Conservation (phyloP, 345 rosid species). For the Psidium friedrichsthalianum region DNA sequence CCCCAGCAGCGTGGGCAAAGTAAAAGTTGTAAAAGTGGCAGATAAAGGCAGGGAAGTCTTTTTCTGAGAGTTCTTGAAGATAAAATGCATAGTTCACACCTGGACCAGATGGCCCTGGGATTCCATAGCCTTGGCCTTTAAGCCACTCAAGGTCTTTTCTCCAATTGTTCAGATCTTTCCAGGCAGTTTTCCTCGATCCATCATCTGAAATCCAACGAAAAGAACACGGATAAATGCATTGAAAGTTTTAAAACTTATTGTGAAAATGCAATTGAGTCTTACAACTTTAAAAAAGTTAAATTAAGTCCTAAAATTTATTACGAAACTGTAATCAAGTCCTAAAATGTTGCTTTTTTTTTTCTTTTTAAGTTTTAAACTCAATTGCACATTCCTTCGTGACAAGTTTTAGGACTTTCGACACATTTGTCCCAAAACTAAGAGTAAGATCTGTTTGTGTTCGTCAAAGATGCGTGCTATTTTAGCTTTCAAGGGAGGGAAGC, state of each 20-base stretch:
- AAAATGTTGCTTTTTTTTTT: too few species aligned
- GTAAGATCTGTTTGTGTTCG: neutral
- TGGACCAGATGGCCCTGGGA: slow-evolving; percentile 10
- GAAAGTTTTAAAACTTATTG: too few species aligned
- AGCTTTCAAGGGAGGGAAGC: neutral
- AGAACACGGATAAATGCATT: too few species aligned
- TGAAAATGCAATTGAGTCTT: too few species aligned
- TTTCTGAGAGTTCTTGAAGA: slow-evolving; percentile 13
- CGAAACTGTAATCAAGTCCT: too few species aligned
- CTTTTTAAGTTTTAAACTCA: too few species aligned
- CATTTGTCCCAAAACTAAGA: neutral
- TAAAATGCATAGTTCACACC: slow-evolving; percentile 6
- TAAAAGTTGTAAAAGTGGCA: slow-evolving; percentile 20
- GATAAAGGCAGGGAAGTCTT: slow-evolving; percentile 16
- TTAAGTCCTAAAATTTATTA: too few species aligned
- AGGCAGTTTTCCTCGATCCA: slow-evolving; percentile 9
- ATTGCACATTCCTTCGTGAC: too few species aligned
- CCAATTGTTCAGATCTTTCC: slow-evolving; percentile 13
- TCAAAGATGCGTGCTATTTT: neutral
- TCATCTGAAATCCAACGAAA: neutral
- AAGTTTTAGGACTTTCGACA: too few species aligned
- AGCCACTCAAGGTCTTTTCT: slow-evolving; percentile 14
- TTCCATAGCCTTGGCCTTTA: slow-evolving; percentile 10
- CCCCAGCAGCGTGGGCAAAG: slow-evolving; percentile 21
- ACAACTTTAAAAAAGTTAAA: too few species aligned